phyloP scores from a whole-genome alignment of 108 stramenopile species.

The Nannochloropsis oceanica region DNA sequence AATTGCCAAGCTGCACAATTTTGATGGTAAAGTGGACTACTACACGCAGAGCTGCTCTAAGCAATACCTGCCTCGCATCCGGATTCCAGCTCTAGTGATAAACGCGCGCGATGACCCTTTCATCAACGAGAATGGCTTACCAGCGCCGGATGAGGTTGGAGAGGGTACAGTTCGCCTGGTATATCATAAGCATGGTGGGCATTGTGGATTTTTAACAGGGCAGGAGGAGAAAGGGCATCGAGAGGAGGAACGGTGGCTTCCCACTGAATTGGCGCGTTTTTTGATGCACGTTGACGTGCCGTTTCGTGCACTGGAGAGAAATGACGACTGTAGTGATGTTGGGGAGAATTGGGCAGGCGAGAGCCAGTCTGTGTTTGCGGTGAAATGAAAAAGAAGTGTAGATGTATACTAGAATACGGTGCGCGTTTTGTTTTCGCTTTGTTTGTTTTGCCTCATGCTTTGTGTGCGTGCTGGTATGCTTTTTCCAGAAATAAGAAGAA shows the following conservation, averaged over 20 bases:
- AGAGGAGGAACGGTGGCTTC: constrained; percentile 14
- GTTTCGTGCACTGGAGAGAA: background rate
- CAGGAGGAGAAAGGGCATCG: background rate
- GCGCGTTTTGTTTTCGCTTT: too few species aligned
- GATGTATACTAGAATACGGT: too few species aligned
- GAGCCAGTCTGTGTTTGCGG: too few species aligned
- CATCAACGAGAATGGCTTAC: constrained; percentile 6
- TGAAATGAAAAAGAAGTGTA: too few species aligned
- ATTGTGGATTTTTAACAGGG: constrained; percentile 16
- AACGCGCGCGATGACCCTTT: constrained; percentile 25
- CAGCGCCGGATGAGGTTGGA: constrained; percentile 4
- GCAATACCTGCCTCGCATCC: constrained; percentile 11
- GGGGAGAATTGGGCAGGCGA: too few species aligned
- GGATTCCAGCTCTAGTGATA: constrained; percentile 18
- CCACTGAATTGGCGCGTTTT: constrained; percentile 15
- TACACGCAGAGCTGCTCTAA: constrained; percentile 16
- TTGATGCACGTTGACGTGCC: constrained; percentile 12
- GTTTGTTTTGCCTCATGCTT: too few species aligned
- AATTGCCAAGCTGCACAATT: constrained; percentile 12
- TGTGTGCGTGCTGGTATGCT: too few species aligned
- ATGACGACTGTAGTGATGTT: too few species aligned
- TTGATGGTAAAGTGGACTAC: constrained; percentile 18
- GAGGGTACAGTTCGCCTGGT: constrained; percentile 15
- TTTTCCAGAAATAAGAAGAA: too few species aligned
- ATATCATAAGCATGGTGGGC: constrained; percentile 21